Evolutionary conservation across 257 asterid genomes (phyloP).

Genomic region (Ligustrum vulgare): DNA sequence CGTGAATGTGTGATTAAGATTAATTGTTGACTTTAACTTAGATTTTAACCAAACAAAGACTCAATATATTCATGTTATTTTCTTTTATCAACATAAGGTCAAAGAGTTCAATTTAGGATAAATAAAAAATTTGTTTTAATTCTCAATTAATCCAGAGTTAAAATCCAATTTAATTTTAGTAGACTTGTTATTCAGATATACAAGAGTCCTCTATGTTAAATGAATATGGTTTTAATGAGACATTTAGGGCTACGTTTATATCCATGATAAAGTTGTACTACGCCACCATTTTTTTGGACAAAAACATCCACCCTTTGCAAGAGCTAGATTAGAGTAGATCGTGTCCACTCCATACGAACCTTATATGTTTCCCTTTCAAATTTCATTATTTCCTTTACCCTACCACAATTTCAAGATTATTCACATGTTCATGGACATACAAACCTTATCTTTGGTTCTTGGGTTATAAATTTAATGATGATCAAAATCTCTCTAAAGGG

Average conservation of each 20-base stretch:
- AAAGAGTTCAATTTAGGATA: no score
- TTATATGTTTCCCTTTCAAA: slow-evolving; percentile 26
- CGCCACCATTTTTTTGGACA: slow-evolving; percentile 33
- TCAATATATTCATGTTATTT: no score
- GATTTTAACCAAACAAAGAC: no score
- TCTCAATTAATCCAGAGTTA: no score
- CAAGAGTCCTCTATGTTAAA: neutral
- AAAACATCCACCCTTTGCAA: slow-evolving; percentile 22
- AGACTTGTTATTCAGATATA: no score
- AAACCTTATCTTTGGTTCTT: neutral
- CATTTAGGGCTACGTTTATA: neutral
- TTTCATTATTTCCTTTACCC: slow-evolving; percentile 32
- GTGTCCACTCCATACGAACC: slow-evolving; percentile 41
- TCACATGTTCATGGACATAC: neutral
- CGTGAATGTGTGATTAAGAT: no score
- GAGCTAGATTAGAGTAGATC: slow-evolving; percentile 21
- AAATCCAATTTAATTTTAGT: no score
- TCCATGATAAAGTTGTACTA: slow-evolving; percentile 22
- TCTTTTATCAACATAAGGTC: no score
- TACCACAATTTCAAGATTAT: slow-evolving; percentile 23
- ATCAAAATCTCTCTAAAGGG: neutral
- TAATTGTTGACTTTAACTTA: no score
- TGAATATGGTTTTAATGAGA: neutral
- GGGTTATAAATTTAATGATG: neutral
- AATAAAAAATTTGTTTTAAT: no score